These are phyloP conservation scores for Mitragyna speciosa DNA, from an alignment of 257 asterid genomes.

Conservation along the genomic window DNA sequence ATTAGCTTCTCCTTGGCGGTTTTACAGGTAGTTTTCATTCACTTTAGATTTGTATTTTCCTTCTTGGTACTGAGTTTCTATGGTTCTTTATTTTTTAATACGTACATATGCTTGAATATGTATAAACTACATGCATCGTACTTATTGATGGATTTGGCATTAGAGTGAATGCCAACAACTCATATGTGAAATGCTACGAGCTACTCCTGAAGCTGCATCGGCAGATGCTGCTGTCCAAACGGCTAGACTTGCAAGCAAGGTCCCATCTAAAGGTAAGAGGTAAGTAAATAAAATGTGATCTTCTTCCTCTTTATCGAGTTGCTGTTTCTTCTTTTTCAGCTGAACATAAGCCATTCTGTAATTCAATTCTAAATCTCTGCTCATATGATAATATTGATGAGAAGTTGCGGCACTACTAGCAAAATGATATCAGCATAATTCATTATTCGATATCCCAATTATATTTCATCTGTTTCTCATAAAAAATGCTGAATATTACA, in stretches of 20 bases:
- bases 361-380: neutral
- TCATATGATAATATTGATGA: neutral
- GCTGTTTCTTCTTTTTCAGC: no score
- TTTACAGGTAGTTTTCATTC: conserved; percentile 61
- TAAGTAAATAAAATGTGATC: conserved; percentile 44
- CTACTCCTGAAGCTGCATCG: conserved; percentile 99
- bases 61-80: conserved; percentile 14
- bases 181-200: conserved; percentile 96
- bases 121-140: no score
- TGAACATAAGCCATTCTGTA: no score
- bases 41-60: conserved; percentile 23
- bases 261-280: conserved; percentile 89
- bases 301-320: no score
- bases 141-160: conserved; percentile 21
- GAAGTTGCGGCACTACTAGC: neutral
- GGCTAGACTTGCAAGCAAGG: conserved; percentile 91
- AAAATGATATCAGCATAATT: neutral
- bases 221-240: conserved; percentile 99
- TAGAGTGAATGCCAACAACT: conserved; percentile 99
- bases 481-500: neutral
- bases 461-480: no score
- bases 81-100: conserved; percentile 1
- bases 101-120: neutral
- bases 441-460: neutral
- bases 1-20: conserved; percentile 89